These are phyloP conservation scores for Crataegus laevigata DNA, from an alignment of 306 rosid genomes.

Conservation along the genomic window DNA sequence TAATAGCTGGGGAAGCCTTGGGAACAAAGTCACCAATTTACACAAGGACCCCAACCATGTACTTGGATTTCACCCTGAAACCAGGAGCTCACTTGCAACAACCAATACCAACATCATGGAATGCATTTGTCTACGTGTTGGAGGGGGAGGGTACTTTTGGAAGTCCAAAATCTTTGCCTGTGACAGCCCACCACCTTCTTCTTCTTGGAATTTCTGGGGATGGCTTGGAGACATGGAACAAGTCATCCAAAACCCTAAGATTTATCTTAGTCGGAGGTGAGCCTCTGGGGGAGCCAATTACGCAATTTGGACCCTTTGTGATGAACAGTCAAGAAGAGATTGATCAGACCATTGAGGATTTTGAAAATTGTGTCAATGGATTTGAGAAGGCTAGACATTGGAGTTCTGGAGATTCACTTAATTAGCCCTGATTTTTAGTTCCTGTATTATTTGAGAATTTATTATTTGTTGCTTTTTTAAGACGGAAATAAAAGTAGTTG, in stretches of 20 bases:
- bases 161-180: slow-evolving; percentile 31
- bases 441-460: not conserved
- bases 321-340: slow-evolving; percentile 90
- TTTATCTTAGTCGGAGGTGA: slow-evolving; percentile 84
- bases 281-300: slow-evolving; percentile 73
- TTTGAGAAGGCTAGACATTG: slow-evolving; percentile 94
- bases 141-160: slow-evolving; percentile 94
- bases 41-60: slow-evolving; percentile 94
- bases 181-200: slow-evolving; percentile 60
- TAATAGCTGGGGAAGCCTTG: slow-evolving; percentile 87
- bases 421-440: slow-evolving; percentile 29
- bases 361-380: slow-evolving; percentile 72
- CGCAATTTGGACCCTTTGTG: slow-evolving; percentile 91
- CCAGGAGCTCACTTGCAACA: slow-evolving; percentile 70
- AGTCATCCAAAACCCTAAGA: slow-evolving; percentile 49
- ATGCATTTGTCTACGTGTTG: slow-evolving; percentile 73
- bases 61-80: slow-evolving; percentile 74
- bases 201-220: slow-evolving; percentile 70
- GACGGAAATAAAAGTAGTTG: not conserved
- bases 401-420: slow-evolving; percentile 53
- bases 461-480: slow-evolving; percentile 2
- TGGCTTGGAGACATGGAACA: slow-evolving; percentile 82
- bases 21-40: slow-evolving; percentile 76
- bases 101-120: slow-evolving; percentile 71
- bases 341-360: slow-evolving; percentile 80